Evolutionary conservation across 139 green algal species (phyloP), one percentile per base, ranked within the genome.

Genomic region (Ostreobium quekettii): DNA sequence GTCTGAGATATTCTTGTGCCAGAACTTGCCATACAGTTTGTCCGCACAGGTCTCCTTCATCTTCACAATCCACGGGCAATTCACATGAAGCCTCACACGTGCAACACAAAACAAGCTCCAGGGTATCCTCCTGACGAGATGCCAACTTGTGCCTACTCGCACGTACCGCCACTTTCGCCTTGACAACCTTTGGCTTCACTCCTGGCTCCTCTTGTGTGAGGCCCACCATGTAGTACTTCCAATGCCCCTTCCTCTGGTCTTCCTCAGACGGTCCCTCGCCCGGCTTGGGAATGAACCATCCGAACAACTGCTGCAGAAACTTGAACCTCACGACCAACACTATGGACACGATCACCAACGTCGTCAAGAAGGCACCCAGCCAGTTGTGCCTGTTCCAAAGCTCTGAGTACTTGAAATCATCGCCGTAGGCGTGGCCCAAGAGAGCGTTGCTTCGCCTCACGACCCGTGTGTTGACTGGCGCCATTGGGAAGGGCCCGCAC

Each of bases 251-350:
- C 3, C 4, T 26, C 15, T 68, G 30, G 7, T 68, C 35, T 29
- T 68, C 61, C 7, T 37, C 24, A 56, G 61, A 56, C 5, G 61
- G 61, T 24, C 61, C 61, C 35, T 68, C 36, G 35, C 61, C 61
- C 33, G 61, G 61, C 22, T 3, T n/a, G 7, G 61, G 36, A 19
- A 53, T 11, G 42, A 53, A 53, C 42, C 19, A n/a, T 53, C 42
- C 11, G 11, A 26, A 19, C 42, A 53, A 53, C 15, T 11, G 42
- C 42, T 53, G 42, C 42, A 53, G 19, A 53, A 53, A 11, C 42
- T 19, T 53, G 42, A 19, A 53, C 42, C 42, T 53, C 42, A 53
- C 11, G 19, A 26, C 42, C 42, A 53, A 53, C 19, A n/a, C 42
- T 26, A 53, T 53, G 19, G 42, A 53, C 19, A 26, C 42, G 19